Evolutionary conservation across 257 asterid species (phyloP), one percentile per base, ranked within the genome.

Genomic region (Orobanche coerulescens): DNA sequence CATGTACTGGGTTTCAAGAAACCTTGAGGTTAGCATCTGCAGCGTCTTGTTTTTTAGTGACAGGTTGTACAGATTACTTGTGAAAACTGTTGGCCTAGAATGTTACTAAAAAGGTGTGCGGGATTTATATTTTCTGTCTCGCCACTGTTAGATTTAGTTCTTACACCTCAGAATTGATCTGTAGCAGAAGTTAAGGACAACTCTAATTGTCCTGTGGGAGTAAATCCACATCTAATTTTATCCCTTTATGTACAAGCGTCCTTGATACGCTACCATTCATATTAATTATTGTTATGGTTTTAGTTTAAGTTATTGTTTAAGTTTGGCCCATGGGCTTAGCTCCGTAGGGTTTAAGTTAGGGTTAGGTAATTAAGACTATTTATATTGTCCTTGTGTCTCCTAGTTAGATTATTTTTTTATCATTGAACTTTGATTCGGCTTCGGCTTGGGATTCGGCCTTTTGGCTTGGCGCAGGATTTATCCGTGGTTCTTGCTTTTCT

Each of bases 1-100:
- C 61, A 55, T 19, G 65, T 91, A 87, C 36, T 87, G 95, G 95
- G 81, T 91, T 73, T 91, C 97, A 22, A 77, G 85, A 59, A 82
- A 91, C 64, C 87, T 88, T n/a, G 80, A 79, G 95, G 97, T 91
- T 58, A 46, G 73, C 73, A 46, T 69, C 28, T 66, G 14, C 43
- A 25, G 16, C 56, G 4, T 15, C 62, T 26, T 44, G 48, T 12
- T 25, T 43, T 22, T 37, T 55, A 0, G 36, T 19, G 52, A n/a
- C 30, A 7, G 46, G 25, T 48, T 31, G 43, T 19, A 39, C 10
- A 19, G 15, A 12, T 49, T 11, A 47, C 5, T 9, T 50, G 31
- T 51, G 43, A 33, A 58, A 44, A 31, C 22, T 44, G 20, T 15
- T 30, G 49, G 25, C 28, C 26, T 36, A 4, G n/a, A 13, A 18